Conservation (phyloP, 805 yeast genomes). For the Candida fluviatilis region DNA sequence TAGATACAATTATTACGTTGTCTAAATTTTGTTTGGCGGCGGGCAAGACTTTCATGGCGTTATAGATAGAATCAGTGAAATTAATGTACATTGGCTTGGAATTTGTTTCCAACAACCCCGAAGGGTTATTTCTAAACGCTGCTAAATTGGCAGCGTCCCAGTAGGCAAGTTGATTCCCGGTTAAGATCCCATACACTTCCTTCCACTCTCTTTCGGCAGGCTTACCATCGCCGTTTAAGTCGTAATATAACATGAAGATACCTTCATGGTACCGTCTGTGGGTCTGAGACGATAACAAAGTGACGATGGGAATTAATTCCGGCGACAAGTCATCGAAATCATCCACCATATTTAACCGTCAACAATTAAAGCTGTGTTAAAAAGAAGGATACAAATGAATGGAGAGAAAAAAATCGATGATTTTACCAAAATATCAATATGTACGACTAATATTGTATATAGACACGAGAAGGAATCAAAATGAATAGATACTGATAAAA, state of each 20-base stretch:
- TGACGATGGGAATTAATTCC: conserved; percentile 65
- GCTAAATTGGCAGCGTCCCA: conserved; percentile 80
- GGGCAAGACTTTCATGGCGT: conserved; percentile 64
- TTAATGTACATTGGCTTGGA: conserved; percentile 84
- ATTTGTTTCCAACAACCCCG: conserved; percentile 51
- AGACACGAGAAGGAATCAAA: too few species aligned
- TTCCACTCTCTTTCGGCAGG: conserved; percentile 84
- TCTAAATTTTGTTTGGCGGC: conserved; percentile 59
- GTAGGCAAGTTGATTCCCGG: conserved; percentile 87
- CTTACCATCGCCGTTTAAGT: conserved; percentile 77
- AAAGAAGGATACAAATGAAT: too few species aligned
- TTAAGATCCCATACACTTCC: conserved; percentile 87
- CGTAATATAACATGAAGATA: conserved; percentile 67
- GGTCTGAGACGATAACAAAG: conserved; percentile 66
- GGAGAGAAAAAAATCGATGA: too few species aligned
- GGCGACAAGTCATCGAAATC: conserved; percentile 33
- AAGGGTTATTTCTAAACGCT: conserved; percentile 48
- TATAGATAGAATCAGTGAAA: conserved; percentile 84
- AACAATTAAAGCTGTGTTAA: conserved; percentile 5
- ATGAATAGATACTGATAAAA: too few species aligned
- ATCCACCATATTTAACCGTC: conserved; percentile 1
- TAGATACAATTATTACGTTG: conserved; percentile 83
- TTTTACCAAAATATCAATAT: too few species aligned
- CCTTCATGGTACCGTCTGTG: conserved; percentile 77
- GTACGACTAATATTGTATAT: too few species aligned